These are phyloP conservation scores for Codiaeum variegatum DNA, from an alignment of 441 rosid genomes.

Conservation along the genomic window DNA sequence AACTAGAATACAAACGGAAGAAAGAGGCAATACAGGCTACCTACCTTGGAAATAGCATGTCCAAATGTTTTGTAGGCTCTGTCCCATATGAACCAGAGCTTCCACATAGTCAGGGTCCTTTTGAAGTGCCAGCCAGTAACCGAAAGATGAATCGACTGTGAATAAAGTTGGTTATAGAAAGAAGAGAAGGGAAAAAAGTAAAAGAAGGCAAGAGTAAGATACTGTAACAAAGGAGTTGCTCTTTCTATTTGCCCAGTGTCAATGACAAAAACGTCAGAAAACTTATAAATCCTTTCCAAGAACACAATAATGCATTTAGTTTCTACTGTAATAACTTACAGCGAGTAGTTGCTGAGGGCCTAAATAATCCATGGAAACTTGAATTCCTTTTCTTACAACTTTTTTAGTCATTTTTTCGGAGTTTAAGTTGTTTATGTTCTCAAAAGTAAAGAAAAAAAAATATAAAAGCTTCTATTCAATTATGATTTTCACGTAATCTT, in stretches of 20 bases:
- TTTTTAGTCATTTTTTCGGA: neutral
- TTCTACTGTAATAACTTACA: slow-evolving; percentile 43
- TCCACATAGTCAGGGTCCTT: slow-evolving; percentile 63
- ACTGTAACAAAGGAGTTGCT: slow-evolving; percentile 62
- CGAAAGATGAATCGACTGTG: slow-evolving; percentile 8
- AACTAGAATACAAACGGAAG: neutral
- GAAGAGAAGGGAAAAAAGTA: slow-evolving; percentile 8
- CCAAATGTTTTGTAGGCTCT: slow-evolving; percentile 70
- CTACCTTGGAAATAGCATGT: slow-evolving; percentile 79
- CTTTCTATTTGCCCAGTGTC: slow-evolving; percentile 40
- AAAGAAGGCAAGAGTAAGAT: slow-evolving; percentile 19
- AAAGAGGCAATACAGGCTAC: slow-evolving; percentile 1
- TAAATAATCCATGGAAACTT: slow-evolving; percentile 39
- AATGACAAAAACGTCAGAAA: slow-evolving; percentile 25
- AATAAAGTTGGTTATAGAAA: neutral
- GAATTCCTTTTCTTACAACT: slow-evolving; percentile 18
- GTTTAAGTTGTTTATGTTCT: neutral
- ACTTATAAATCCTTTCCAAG: slow-evolving; percentile 6
- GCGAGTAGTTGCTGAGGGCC: slow-evolving; percentile 57
- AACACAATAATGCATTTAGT: slow-evolving; percentile 16
- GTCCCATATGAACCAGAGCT: slow-evolving; percentile 68
- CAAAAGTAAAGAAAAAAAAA: slow-evolving; percentile 4
- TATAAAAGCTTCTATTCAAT: too few relatives aligned
- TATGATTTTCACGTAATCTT: neutral
- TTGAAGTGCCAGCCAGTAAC: slow-evolving; percentile 59